These are phyloP conservation scores for Colletotrichum viniferum DNA, from an alignment of 2,329 filamentous ascomycete species.

Conservation along the genomic window DNA sequence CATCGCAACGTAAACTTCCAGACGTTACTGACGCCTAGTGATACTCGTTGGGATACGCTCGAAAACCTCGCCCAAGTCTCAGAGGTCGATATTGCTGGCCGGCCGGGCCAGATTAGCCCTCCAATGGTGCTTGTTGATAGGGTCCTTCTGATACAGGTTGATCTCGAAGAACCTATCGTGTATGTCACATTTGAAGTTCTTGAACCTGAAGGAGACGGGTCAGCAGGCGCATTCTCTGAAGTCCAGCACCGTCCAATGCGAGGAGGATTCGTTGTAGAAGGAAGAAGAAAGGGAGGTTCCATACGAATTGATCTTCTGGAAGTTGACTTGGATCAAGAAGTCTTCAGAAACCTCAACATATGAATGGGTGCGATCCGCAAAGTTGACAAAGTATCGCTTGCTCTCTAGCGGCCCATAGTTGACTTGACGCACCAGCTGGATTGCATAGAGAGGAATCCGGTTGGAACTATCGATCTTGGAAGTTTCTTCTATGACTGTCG, in stretches of 20 bases:
- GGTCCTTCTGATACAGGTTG: conserved; percentile 53
- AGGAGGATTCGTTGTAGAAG: not conserved
- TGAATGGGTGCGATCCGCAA: not conserved
- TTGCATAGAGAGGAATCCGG: conserved; percentile 26
- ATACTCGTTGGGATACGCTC: not conserved
- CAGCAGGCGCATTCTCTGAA: not conserved
- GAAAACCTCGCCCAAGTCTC: not conserved
- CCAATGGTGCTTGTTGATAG: conserved; percentile 49
- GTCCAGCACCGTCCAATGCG: not conserved
- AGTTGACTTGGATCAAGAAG: conserved; percentile 44
- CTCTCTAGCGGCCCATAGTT: conserved; percentile 48
- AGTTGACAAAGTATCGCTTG: conserved; percentile 44
- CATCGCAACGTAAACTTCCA: not conserved
- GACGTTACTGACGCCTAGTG: not conserved
- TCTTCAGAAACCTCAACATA: conserved; percentile 41
- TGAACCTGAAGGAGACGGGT: conserved; percentile 36
- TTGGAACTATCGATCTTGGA: not conserved
- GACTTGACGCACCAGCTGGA: conserved; percentile 49
- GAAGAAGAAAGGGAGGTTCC: not conserved
- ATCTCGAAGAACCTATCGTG: conserved; percentile 54
- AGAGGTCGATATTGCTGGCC: conserved; percentile 41
- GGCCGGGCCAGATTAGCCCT: conserved; percentile 45
- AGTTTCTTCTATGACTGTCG: not conserved
- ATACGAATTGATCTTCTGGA: conserved; percentile 48
- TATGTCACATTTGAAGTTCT: conserved; percentile 47